Evolutionary conservation across 1,284 basidiomycete genomes (phyloP), one percentile per base, ranked within the genome.

Genomic region (Wallemia mellicola): DNA sequence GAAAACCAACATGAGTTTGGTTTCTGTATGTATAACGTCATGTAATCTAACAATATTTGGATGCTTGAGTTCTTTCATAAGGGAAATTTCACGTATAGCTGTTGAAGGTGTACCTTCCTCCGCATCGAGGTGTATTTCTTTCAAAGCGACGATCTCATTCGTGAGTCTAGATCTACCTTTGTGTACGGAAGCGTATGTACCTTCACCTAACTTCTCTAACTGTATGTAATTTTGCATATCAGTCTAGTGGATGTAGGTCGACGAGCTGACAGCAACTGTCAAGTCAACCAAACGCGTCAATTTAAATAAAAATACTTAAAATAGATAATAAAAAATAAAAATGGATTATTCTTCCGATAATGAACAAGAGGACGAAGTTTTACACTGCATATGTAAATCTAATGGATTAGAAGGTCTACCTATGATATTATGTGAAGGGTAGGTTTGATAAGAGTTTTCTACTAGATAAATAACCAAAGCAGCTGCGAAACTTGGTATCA

Each of bases 21-120:
- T 84, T 71, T 99, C 89, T 24, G 87, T 94, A 70, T 96, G 91
- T 63, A 98, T 95, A 61, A 99, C 94, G 69, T 98, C 94, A 75
- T 96, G 82, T 19, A 99, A 79, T 65, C 92, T 86, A 67, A 88
- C 84, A 65, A 91, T 88, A 72, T 94, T 92, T 73, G 83, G 79
- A 66, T 94, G 88, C 69, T 89, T 87, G 67, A 94, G 79, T 69
- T 94, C 87, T 71, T 94, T 94, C 87, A 94, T 91, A 64, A 94
- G 78, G 38, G 84, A 88, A 65, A 94, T 92, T 73, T 94, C 87
- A 58, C 87, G 82, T 67, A 94, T 94, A 59, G 87, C 87, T 25
- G 87, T 94, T 11, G 86, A 89, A 32, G 87, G 88, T 0, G 87
- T 94, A 55, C 87, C 87, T 71, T 94, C 87, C 69, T 94, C 87